phyloP scores from a whole-genome alignment of 2,329 filamentous ascomycete genomes.

The Fusarium avenaceum region DNA sequence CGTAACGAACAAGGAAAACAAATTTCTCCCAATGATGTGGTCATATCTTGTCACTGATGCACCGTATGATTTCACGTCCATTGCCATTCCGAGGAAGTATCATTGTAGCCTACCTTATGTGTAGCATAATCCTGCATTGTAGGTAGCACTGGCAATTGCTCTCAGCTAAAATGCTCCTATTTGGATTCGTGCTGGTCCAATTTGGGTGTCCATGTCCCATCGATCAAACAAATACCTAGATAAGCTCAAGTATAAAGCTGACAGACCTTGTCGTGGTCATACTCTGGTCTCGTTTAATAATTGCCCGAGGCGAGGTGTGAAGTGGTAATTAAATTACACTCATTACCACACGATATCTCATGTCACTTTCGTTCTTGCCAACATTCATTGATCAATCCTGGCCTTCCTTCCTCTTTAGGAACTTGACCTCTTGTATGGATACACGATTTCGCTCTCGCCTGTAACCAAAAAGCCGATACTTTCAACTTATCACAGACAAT shows the following conservation, averaged over 20 bases:
- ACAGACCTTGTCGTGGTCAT: conserved; percentile 54
- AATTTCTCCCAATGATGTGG: conserved; percentile 4
- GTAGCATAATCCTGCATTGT: conserved; percentile 7
- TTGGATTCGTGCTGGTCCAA: neutral
- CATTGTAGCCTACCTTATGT: neutral
- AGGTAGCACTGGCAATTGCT: neutral
- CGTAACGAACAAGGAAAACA: neutral
- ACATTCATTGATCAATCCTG: conserved; percentile 13
- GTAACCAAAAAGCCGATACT: neutral
- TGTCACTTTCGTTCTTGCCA: conserved; percentile 32
- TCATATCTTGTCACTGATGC: conserved; percentile 2
- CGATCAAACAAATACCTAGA: conserved; percentile 31
- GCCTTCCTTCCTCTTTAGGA: neutral
- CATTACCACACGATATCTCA: conserved; percentile 44
- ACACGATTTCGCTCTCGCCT: neutral
- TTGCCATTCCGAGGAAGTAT: conserved; percentile 18
- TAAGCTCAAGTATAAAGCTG: conserved; percentile 56
- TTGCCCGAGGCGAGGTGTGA: conserved; percentile 60
- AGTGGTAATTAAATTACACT: conserved; percentile 55
- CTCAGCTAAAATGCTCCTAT: conserved; percentile 36
- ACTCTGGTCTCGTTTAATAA: conserved; percentile 50
- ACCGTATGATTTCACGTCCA: conserved; percentile 11
- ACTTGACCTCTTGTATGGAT: neutral
- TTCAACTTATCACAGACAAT: neutral
- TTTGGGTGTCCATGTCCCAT: neutral